Conservation (phyloP, 305 asterid genomes). For the Fraxinus dipetala region DNA sequence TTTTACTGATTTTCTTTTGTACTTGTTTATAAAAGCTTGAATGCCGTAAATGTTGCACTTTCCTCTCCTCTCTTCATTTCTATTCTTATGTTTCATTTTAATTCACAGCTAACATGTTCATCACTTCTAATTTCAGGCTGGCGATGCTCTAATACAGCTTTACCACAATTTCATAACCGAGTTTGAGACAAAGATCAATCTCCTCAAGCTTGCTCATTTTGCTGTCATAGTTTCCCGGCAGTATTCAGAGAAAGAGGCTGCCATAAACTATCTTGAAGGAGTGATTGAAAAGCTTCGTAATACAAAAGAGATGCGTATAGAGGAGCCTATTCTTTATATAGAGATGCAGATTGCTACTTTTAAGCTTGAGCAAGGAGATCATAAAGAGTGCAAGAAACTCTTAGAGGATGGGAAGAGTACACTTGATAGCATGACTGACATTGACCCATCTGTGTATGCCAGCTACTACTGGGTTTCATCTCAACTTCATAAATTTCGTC, state of each 20-base stretch:
- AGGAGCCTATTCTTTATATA: slow-evolving; percentile 77
- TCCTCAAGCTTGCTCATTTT: slow-evolving; percentile 94
- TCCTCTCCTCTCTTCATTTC: neutral
- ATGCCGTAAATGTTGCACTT: neutral
- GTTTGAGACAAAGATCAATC: slow-evolving; percentile 95
- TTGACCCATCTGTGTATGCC: slow-evolving; percentile 94
- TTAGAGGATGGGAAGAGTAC: slow-evolving; percentile 84
- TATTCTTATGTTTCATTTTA: neutral
- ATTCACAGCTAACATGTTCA: slow-evolving; percentile 21
- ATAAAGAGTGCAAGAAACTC: slow-evolving; percentile 77
- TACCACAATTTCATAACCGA: slow-evolving; percentile 88
- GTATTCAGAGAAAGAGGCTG: slow-evolving; percentile 78
- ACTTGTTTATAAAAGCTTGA: neutral
- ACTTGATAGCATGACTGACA: slow-evolving; percentile 93
- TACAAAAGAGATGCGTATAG: slow-evolving; percentile 69
- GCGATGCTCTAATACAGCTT: slow-evolving; percentile 85
- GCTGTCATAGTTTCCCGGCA: slow-evolving; percentile 81
- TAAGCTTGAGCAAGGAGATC: slow-evolving; percentile 80
- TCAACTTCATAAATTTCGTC: slow-evolving; percentile 68
- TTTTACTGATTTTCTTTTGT: neutral
- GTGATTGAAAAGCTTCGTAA: slow-evolving; percentile 77
- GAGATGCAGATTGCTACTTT: slow-evolving; percentile 79
- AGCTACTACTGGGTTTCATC: slow-evolving; percentile 91
- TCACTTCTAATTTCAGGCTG: slow-evolving; percentile 51
- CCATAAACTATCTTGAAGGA: slow-evolving; percentile 70